Conservation (phyloP, 495 filamentous ascomycete species). For the Hypomontagnella submonticulosa region DNA sequence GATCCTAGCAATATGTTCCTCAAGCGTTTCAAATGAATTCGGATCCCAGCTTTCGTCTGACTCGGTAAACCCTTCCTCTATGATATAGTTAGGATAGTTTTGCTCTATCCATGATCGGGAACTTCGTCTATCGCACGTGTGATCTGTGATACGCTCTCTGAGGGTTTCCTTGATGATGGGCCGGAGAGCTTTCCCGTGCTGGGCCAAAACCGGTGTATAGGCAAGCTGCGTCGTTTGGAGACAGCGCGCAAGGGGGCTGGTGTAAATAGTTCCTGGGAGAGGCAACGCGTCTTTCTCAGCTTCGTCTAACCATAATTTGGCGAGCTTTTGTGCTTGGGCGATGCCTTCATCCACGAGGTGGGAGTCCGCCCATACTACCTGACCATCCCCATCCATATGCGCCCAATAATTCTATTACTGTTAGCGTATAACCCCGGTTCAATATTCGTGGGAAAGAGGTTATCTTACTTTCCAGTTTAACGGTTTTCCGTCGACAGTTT, state of each 20-base stretch:
- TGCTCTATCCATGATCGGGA: conserved; percentile 64
- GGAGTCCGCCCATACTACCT: conserved; percentile 75
- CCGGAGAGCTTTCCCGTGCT: conserved; percentile 53
- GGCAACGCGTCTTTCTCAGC: conserved; percentile 67
- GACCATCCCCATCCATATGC: conserved; percentile 73
- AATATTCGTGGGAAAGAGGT: neutral
- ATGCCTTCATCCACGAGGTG: conserved; percentile 69
- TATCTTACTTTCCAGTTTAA: conserved; percentile 13
- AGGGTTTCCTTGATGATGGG: conserved; percentile 75
- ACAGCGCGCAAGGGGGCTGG: conserved; percentile 73
- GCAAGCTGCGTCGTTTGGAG: conserved; percentile 71
- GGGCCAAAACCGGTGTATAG: conserved; percentile 58
- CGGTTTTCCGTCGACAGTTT: conserved; percentile 4
- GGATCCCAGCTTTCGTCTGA: conserved; percentile 68
- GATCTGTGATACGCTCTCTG: conserved; percentile 75
- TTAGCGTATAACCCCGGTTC: neutral
- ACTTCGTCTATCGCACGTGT: conserved; percentile 79
- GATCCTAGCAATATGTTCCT: conserved; percentile 41
- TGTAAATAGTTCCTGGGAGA: conserved; percentile 71
- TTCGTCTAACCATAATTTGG: conserved; percentile 70
- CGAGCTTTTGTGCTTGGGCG: conserved; percentile 68
- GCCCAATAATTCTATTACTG: conserved; percentile 70
- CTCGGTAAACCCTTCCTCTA: conserved; percentile 73
- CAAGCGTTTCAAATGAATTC: conserved; percentile 40
- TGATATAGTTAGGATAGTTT: conserved; percentile 66